phyloP scores from a whole-genome alignment of 2,329 filamentous ascomycete genomes.

The Fusarium albosuccineum region DNA sequence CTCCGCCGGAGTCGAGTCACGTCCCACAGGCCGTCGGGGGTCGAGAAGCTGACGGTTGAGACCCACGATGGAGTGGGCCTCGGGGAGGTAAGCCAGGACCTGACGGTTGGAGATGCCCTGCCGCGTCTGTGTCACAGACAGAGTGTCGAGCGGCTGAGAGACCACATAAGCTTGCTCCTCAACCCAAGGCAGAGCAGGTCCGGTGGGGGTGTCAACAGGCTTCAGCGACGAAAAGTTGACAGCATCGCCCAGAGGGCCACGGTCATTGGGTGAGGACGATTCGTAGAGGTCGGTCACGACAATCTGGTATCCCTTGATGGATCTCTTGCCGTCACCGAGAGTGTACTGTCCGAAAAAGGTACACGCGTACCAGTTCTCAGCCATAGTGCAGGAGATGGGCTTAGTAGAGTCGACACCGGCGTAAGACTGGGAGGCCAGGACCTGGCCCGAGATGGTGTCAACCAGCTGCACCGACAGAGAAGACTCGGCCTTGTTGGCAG shows the following conservation, averaged over 20 bases:
- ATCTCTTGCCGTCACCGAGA: constrained; percentile 67
- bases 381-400: constrained; percentile 80
- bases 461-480: constrained; percentile 82
- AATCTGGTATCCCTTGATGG: constrained; percentile 86
- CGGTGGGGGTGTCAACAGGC: constrained; percentile 69
- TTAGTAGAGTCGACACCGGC: constrained; percentile 79
- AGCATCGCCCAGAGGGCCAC: constrained; percentile 78
- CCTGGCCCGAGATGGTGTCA: constrained; percentile 85
- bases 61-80: constrained; percentile 79
- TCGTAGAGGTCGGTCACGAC: constrained; percentile 92
- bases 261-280: constrained; percentile 84
- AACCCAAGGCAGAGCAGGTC: constrained; percentile 76
- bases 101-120: constrained; percentile 92
- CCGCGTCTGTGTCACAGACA: constrained; percentile 88
- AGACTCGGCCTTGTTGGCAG: constrained; percentile 69
- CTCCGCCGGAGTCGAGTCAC: constrained; percentile 85
- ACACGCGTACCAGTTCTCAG: constrained; percentile 97
- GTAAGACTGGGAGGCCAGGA: constrained; percentile 80
- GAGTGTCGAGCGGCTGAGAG: constrained; percentile 79
- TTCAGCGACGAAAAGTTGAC: constrained; percentile 83
- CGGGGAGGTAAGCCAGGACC: constrained; percentile 82
- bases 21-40: constrained; percentile 85
- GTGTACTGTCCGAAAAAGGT: constrained; percentile 77
- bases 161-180: constrained; percentile 86
- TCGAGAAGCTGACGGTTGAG: constrained; percentile 86